Base-by-base conservation (phyloP, 345 rosid genomes). In the Passiflora organensis region DNA sequence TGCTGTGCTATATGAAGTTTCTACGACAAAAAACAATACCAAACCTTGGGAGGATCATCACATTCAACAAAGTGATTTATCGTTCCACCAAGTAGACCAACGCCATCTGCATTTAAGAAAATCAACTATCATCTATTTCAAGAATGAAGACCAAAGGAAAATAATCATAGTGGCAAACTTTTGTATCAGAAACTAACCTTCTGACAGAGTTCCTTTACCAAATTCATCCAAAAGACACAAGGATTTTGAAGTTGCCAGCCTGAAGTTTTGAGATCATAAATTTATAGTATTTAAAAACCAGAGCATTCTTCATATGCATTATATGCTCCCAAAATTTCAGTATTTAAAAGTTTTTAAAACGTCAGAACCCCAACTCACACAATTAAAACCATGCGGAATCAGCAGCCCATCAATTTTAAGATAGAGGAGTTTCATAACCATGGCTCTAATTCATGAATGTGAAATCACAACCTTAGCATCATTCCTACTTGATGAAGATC, bases 151-250 rank as follows among this genome's bases (percentile, higher is more conserved):
- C 41, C 55, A 64, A 55, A 41, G 34, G 24, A 25, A 1, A 65
- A 1, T 17, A 55, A 51, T 24, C 9, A 22, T 23, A 34, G 11
- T 50, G 43, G 28, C 15, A 12, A 20, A 22, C 20, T 19, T 39
- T 6, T 17, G 10, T 1, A 14, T 43, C 65, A 51, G 60, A 55
- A 25, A 56, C 76, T 57, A 62, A 89, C 98, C 98, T 88, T 91
- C 94, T 52, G 86, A 80, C n/a, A 91, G 91, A 64, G 98, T 88
- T 46, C 98, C 99, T 86, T 91, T 91, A 64, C 99, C 99, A 77
- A 91, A 91, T 74, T 91, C 99, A 63, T 91, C 99, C 74, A 91
- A 51, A 58, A 91, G 78, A 67, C 96, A 91, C 62, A 91, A 73
- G 41, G 99, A 91, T 70, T 71, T 76, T 55, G 95, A 77, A 68